These are phyloP conservation scores for Flammula alnicola DNA, from an alignment of 1,284 basidiomycete species.

Conservation along the genomic window DNA sequence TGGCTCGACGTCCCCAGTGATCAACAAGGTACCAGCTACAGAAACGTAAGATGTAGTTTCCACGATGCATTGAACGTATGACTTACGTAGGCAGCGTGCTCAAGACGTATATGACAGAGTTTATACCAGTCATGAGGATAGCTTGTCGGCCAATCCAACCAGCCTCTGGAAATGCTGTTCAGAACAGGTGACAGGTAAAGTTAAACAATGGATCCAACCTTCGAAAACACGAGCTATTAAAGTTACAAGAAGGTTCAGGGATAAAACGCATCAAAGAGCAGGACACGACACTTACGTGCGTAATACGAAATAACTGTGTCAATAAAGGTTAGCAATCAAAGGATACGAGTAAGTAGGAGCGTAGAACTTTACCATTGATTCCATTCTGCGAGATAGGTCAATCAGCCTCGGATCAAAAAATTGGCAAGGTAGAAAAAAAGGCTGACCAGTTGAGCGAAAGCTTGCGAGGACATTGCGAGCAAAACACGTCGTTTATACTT, in stretches of 20 bases:
- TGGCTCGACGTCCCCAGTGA: constrained; percentile 87
- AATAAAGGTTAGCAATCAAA: constrained; percentile 12
- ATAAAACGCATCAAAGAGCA: constrained; percentile 7
- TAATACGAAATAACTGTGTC: constrained; percentile 89
- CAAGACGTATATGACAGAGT: constrained; percentile 85
- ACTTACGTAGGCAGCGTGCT: constrained; percentile 83
- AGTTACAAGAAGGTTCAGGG: constrained; percentile 8
- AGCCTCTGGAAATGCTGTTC: constrained; percentile 62
- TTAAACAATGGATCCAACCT: constrained; percentile 49
- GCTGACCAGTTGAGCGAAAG: constrained; percentile 83
- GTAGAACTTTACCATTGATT: constrained; percentile 72
- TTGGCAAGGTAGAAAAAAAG: constrained; percentile 3
- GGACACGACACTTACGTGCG: constrained; percentile 65
- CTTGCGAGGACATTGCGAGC: constrained; percentile 97
- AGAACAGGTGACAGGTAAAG: constrained; percentile 7
- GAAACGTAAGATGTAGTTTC: constrained; percentile 19
- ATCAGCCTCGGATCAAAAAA: constrained; percentile 17
- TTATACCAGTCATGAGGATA: constrained; percentile 97
- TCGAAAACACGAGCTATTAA: constrained; percentile 79
- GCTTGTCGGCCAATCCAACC: constrained; percentile 98
- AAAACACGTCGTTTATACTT: constrained; percentile 89
- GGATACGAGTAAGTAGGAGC: constrained; percentile 10
- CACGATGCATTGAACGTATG: constrained; percentile 1
- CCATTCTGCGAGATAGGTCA: constrained; percentile 63
- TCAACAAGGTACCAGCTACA: constrained; percentile 95